Evolutionary conservation across 2,329 filamentous ascomycete genomes (phyloP).

Genomic region (Botryotinia calthae): DNA sequence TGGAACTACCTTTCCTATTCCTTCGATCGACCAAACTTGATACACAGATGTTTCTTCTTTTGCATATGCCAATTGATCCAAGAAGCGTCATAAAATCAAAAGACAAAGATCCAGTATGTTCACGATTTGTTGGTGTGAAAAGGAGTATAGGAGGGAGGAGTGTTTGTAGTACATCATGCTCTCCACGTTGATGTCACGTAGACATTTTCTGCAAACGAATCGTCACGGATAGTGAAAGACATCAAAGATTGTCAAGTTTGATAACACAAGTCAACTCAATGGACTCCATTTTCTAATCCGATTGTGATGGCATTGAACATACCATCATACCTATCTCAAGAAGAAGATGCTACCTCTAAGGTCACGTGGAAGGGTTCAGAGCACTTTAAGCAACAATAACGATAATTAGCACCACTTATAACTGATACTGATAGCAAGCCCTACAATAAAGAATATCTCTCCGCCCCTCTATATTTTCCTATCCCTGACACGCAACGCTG

Average conservation of each 20-base stretch:
- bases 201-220: background rate
- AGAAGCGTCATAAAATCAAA: background rate
- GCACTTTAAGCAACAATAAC: background rate
- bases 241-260: background rate
- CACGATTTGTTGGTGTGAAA: background rate
- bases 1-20: background rate
- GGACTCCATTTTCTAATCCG: accelerated
- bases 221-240: background rate
- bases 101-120: background rate
- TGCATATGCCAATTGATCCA: background rate
- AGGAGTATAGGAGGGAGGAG: background rate
- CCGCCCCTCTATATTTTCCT: background rate
- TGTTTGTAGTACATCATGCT: background rate
- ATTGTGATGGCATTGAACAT: accelerated
- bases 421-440: background rate
- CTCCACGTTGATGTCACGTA: background rate
- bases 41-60: background rate
- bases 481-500: background rate
- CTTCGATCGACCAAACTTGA: background rate
- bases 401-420: background rate
- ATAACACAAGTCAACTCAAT: background rate
- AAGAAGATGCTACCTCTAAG: background rate
- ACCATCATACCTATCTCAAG: background rate
- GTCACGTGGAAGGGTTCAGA: background rate
- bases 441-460: background rate